phyloP scores from a whole-genome alignment of 2,329 filamentous ascomycete species.

The Nannizzia gypsea region DNA sequence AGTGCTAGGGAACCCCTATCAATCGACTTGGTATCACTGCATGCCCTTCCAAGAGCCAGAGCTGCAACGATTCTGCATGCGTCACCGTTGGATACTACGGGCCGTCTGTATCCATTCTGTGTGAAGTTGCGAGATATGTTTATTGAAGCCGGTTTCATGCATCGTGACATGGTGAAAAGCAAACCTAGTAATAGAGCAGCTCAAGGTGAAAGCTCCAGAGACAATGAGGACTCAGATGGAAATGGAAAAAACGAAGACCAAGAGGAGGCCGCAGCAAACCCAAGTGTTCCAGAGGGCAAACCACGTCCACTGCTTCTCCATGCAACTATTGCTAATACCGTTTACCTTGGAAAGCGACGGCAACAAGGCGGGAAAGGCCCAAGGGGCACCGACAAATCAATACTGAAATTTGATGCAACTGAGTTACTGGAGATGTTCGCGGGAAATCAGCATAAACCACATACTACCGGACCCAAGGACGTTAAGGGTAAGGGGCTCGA shows the following conservation, averaged over 20 bases:
- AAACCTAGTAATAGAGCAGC: background rate
- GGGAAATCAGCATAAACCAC: constrained; percentile 11
- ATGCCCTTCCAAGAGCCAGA: constrained; percentile 28
- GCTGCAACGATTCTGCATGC: constrained; percentile 33
- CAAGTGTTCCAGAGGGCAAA: background rate
- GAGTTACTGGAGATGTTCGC: constrained; percentile 23
- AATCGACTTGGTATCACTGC: constrained; percentile 33
- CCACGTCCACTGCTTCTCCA: constrained; percentile 59
- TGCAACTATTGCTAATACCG: constrained; percentile 75
- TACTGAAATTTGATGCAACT: constrained; percentile 39
- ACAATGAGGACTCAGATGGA: background rate
- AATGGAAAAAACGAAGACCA: background rate
- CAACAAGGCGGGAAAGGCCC: constrained; percentile 6
- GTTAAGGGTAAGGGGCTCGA: background rate
- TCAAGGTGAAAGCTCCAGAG: background rate
- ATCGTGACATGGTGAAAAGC: constrained; percentile 13
- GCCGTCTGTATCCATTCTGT: constrained; percentile 33
- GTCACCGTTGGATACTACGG: constrained; percentile 28
- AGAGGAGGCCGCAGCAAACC: constrained; percentile 6
- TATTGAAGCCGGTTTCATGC: constrained; percentile 33
- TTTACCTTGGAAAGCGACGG: constrained; percentile 43
- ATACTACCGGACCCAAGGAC: background rate
- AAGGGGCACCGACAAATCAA: constrained; percentile 14
- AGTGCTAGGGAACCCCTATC: constrained; percentile 22
- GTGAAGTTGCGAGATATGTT: constrained; percentile 32